Evolutionary conservation across 2,329 filamentous ascomycete species (phyloP), one percentile per base, ranked within the genome.

Genomic region (Mycogone perniciosa): DNA sequence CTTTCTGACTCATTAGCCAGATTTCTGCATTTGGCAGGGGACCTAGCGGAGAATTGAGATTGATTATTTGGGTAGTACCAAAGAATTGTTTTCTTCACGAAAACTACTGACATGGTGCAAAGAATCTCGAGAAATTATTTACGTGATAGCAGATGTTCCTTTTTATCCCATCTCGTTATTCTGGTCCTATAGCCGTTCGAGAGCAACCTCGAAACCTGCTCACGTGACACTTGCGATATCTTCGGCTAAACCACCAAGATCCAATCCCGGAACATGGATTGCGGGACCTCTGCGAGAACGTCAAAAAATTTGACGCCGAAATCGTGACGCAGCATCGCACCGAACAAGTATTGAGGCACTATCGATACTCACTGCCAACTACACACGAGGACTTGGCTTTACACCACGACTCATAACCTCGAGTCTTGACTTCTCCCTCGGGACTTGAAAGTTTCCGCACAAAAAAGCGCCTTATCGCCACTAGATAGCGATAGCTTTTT

Each of bases 261-360:
- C 44, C 27, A 30, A 20, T 20, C 20, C 30, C 46, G 29, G 41
- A 31, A 9, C 27, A 11, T 13, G 39, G 39, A 51, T 46, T 42
- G 46, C n/a, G 27, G 40, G 20, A 10, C 35, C 31, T 37, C 41
- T 33, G 31, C 13, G 48, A 51, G 52, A 20, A 47, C 35, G 40
- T 42, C 48, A 53, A 52, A 56, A 57, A 56, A 52, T 57, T 56
- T 54, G 44, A 56, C 48, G 9, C 45, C 20, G 20, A 29, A 46
- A 41, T 50, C 30, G 31, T 50, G 37, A 44, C 33, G 46, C 47
- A 39, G 48, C 44, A 46, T 46, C 33, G n/a, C 40, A 41, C 48
- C 33, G 8, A 20, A 46, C 34, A 45, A 33, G 26, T 7, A 51
- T 41, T 48, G 49, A 52, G 37, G 40, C 30, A 48, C 40, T 42